Percentiles rank a stretch among this genome's conserved stretches.
Evolutionary conservation across 805 yeast genomes (phyloP).

Genomic region (Scheffersomyces ergatensis): DNA sequence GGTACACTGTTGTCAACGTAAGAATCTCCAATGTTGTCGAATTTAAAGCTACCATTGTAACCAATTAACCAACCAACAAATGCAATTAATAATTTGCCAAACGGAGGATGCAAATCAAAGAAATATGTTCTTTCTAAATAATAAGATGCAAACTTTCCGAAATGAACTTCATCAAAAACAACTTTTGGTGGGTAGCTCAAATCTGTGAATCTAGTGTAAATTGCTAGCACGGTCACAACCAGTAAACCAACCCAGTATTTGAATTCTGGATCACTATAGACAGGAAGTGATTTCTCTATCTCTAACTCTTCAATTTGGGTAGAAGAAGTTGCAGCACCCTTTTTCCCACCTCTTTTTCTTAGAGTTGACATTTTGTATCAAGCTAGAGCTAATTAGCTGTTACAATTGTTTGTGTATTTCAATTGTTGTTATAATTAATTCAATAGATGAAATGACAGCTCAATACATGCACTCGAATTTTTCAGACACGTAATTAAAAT

Average conservation of each 20-base stretch:
- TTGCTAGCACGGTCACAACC: slow-evolving; percentile 41
- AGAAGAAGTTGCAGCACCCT: slow-evolving; percentile 7
- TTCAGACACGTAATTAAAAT: too few species aligned
- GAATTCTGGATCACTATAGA: slow-evolving; percentile 22
- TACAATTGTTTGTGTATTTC: too few species aligned
- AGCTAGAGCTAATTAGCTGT: too few species aligned
- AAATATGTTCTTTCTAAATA: slow-evolving; percentile 88
- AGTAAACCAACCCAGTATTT: slow-evolving; percentile 34
- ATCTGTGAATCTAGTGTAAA: slow-evolving; percentile 56
- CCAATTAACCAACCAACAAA: slow-evolving; percentile 86
- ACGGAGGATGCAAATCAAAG: slow-evolving; percentile 97
- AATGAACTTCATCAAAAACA: slow-evolving; percentile 85
- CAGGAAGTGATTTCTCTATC: slow-evolving; percentile 2
- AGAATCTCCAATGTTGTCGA: slow-evolving; percentile 82
- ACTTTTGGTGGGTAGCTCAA: slow-evolving; percentile 70
- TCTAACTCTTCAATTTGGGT: neutral
- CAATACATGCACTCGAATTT: too few species aligned
- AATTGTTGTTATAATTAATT: too few species aligned
- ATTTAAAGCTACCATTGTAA: slow-evolving; percentile 88
- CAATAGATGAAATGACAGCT: too few species aligned
- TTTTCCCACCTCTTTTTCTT: slow-evolving; percentile 24
- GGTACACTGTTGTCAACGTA: slow-evolving; percentile 82
- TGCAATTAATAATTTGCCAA: slow-evolving; percentile 91
- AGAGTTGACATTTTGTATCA: neutral
- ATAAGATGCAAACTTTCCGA: slow-evolving; percentile 82